Evolutionary conservation across 2,329 filamentous ascomycete species (phyloP), one percentile per base, ranked within the genome.

Genomic region (Beauveria caledonica): DNA sequence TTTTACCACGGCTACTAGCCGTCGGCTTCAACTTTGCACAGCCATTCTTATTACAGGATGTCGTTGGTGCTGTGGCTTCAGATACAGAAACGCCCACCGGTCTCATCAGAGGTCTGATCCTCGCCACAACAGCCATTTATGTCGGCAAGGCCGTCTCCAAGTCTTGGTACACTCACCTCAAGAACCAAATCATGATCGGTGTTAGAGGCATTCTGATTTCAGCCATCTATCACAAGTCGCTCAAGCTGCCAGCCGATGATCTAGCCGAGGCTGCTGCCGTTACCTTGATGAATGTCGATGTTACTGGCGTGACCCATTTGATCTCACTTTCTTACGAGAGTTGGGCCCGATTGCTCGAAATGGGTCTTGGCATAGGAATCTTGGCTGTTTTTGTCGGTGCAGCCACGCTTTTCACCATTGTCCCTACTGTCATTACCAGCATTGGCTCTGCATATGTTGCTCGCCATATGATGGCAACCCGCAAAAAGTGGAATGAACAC

Each of bases 21-120:
- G 29, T 53, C 23, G 58, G 58, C 42, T 60, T 60, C 27, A 53
- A 33, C 15, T 60, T 60, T 40, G 58, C 58, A 9, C 58, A 60
- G 21, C 58, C 58, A 5, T 60, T 60, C 15, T 15, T 60, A 13
- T 15, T 60, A 21, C 58, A 60, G 21, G 39, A 45, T 33, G 49
- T 60, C 3, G 50, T 60, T 25, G 21, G 9, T 19, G 25, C 36
- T 6, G 46, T 59, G 9, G 36, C 45, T n/a, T 17, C 19, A 33
- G 40, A 52, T 19, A 11, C 15, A 5, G 36, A 46, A 29, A 25
- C 49, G n/a, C n/a, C 48, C 1, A 52, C 13, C 19, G 49, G 46
- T n/a, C 9, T 60, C 19, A 46, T 53, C 9, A 33, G 57, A 5
- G 57, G 49, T 2, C 19, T 60, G 3, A 60, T 60, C 25, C 48